Evolutionary conservation across 2,329 filamentous ascomycete genomes (phyloP).

Genomic region (Penicillium corylophilum): DNA sequence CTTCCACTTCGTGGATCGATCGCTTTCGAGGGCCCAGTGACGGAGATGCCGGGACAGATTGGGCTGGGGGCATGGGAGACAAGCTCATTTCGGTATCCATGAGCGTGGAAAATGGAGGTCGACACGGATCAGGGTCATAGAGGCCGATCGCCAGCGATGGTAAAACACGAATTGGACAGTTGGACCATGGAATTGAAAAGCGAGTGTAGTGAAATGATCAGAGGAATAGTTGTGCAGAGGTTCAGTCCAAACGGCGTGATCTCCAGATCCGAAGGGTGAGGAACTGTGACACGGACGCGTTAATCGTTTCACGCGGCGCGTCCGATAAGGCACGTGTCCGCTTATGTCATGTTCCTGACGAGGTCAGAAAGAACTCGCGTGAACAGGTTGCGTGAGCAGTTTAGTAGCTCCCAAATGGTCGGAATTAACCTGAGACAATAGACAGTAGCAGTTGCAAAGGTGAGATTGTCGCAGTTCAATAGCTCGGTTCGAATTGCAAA

Average conservation of each 20-base stretch:
- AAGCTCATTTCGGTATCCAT: slow-evolving; percentile 25
- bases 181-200: background rate
- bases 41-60: slow-evolving; percentile 17
- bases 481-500: background rate
- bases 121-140: background rate
- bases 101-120: background rate
- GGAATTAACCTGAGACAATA: background rate
- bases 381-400: background rate
- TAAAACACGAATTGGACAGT: background rate
- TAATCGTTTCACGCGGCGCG: slow-evolving; percentile 23
- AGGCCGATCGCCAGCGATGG: background rate
- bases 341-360: slow-evolving; percentile 11
- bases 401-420: background rate
- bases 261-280: slow-evolving; percentile 9
- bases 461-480: background rate
- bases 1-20: slow-evolving; percentile 30
- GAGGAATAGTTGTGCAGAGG: background rate
- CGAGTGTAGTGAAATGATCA: background rate
- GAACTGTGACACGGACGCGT: slow-evolving; percentile 20
- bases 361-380: background rate
- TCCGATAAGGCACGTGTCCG: slow-evolving; percentile 23
- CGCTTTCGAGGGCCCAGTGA: slow-evolving; percentile 26
- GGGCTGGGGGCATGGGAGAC: slow-evolving; percentile 17
- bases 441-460: background rate
- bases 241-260: slow-evolving; percentile 1